Conservation (phyloP, 768 basidiomycete species). For the Mrakia blollopis region DNA sequence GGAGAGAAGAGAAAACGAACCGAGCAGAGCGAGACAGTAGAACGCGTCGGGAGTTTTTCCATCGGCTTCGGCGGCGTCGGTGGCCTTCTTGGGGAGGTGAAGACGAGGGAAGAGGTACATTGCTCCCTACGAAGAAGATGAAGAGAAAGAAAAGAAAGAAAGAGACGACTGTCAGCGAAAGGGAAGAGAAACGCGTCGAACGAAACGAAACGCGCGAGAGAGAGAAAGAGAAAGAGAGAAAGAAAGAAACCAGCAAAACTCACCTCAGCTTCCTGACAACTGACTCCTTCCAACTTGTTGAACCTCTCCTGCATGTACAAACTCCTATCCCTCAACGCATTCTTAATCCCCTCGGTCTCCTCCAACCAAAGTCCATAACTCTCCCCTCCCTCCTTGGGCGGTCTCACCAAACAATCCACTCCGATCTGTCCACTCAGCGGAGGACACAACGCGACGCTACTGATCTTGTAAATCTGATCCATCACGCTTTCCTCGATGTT, state of each 20-base stretch:
- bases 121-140: conserved; percentile 60
- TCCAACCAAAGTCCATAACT: conserved; percentile 73
- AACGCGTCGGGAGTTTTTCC: conserved; percentile 83
- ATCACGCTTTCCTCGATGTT: conserved; percentile 73
- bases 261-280: conserved; percentile 66
- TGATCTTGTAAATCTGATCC: conserved; percentile 94
- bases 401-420: conserved; percentile 88
- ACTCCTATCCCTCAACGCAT: conserved; percentile 65
- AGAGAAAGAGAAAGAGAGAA: background rate
- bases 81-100: conserved; percentile 63
- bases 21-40: conserved; percentile 77
- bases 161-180: background rate
- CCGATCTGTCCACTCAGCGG: conserved; percentile 87
- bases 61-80: conserved; percentile 62
- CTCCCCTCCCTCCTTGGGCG: conserved; percentile 68
- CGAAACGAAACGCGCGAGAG: background rate
- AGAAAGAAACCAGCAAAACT: too few relatives aligned
- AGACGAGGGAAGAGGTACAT: conserved; percentile 90
- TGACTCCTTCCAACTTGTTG: conserved; percentile 76
- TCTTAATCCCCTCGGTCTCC: conserved; percentile 77
- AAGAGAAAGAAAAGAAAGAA: background rate
- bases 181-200: background rate
- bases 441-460: conserved; percentile 81
- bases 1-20: conserved; percentile 43
- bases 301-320: conserved; percentile 70